A percentile compares a stretch with the other conserved stretches of the same genome.
Evolutionary conservation across 257 asterid species (phyloP).

Genomic region (Petunia axillaris): DNA sequence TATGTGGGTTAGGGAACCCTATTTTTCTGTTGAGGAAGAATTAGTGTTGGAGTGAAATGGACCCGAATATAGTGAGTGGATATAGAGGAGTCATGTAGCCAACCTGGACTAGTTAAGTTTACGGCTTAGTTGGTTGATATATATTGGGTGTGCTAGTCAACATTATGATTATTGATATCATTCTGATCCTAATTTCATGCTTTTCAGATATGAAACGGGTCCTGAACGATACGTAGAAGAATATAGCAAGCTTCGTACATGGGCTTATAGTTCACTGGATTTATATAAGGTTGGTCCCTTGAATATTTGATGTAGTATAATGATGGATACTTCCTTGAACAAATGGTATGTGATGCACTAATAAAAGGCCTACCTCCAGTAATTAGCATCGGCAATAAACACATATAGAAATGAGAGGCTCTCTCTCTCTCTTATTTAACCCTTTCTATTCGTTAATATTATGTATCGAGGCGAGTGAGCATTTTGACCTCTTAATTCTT

Average conservation of each 20-base stretch:
- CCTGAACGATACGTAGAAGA: conserved; percentile 89
- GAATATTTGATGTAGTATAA: conserved; percentile 3
- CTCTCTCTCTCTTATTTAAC: background rate
- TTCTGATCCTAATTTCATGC: conserved; percentile 21
- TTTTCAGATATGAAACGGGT: conserved; percentile 62
- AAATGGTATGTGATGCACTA: conserved; percentile 9
- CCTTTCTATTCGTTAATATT: background rate
- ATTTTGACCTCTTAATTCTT: background rate
- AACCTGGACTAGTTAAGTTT: background rate
- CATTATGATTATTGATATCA: background rate
- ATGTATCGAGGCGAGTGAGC: background rate
- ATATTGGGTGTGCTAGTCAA: background rate
- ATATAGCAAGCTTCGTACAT: conserved; percentile 83
- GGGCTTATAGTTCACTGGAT: conserved; percentile 95
- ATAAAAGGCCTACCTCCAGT: conserved; percentile 7
- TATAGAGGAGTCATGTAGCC: background rate
- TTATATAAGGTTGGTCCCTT: conserved; percentile 70
- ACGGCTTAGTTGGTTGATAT: background rate
- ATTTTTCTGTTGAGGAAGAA: background rate
- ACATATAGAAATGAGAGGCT: background rate
- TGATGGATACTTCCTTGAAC: conserved; percentile 10
- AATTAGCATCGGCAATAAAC: background rate
- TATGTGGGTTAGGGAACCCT: background rate
- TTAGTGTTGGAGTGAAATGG: background rate
- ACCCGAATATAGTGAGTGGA: background rate